Evolutionary conservation across 2,329 filamentous ascomycete species (phyloP), one percentile per base, ranked within the genome.

Genomic region (Claviceps fusiformis): DNA sequence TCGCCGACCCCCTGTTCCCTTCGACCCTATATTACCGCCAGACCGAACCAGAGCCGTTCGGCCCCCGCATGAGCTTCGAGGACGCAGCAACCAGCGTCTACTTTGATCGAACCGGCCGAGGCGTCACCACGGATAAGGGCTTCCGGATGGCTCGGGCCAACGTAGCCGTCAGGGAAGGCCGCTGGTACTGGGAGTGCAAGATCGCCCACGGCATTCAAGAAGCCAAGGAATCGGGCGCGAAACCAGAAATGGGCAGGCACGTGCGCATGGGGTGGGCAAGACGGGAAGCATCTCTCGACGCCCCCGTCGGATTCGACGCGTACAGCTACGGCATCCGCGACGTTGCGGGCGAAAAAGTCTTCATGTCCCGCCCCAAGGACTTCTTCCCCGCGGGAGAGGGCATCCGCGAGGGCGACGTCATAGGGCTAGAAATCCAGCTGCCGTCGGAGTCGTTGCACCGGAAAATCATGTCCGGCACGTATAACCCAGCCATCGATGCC

Each of bases 281-380:
- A 58, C 77, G 89, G 51, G 89, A 95, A 66, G 87, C 89, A 11
- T 87, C 86, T 0, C 72, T 93, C 1, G 89, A 95, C 68, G 86
- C 85, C 0, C 89, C 89, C 0, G 88, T 93, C 0, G 89, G 89
- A 1, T 93, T 89, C 61, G 89, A 95, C 65, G 87, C 87, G 46
- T 96, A 97, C 71, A 95, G 91, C 65, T 97, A 97, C 67, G 92
- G 88, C 49, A 81, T 97, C 56, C 86, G 91, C 47, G 93, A 98
- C 64, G 85, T 91, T 29, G 81, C 86, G 37, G 93, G 93, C 24
- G 90, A 97, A 68, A 92, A 92, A 58, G 87, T 95, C 54, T 89
- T 93, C 73, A 89, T 93, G 75, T 96, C 91, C 59, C 83, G 92
- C 51, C 90, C 91, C n/a, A 89, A 89, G 65, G 87, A 91, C 61